phyloP scores from a whole-genome alignment of 352 stramenopile genomes.

The Phytophthora pini region DNA sequence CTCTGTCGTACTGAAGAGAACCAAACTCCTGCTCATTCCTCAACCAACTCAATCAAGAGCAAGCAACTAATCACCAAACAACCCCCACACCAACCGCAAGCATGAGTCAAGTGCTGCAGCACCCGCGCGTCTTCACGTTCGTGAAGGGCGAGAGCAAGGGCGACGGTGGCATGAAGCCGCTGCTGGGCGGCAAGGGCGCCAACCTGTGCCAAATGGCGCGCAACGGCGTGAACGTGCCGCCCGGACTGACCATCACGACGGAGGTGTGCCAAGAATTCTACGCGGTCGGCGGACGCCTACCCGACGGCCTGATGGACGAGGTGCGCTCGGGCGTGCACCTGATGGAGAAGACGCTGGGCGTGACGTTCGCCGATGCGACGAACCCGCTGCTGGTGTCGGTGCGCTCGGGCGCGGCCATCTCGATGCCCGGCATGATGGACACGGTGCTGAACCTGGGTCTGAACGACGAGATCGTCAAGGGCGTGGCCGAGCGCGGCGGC shows the following conservation, averaged over 20 bases:
- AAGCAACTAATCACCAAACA: not conserved
- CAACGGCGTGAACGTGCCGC: constrained; percentile 36
- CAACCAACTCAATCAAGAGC: constrained; percentile 14
- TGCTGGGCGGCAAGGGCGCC: constrained; percentile 38
- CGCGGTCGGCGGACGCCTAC: constrained; percentile 31
- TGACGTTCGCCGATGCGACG: constrained; percentile 31
- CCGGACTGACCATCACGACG: constrained; percentile 36
- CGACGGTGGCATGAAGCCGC: constrained; percentile 35
- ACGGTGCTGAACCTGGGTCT: too few relatives aligned
- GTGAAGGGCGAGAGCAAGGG: constrained; percentile 38
- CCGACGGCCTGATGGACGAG: constrained; percentile 33
- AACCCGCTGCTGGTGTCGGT: constrained; percentile 33
- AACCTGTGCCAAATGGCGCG: constrained; percentile 39
- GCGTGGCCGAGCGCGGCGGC: too few relatives aligned
- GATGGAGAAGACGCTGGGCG: constrained; percentile 33
- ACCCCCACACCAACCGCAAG: not conserved
- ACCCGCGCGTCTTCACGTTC: constrained; percentile 26
- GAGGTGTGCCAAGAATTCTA: constrained; percentile 44
- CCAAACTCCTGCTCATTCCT: constrained; percentile 9
- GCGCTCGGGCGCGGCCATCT: constrained; percentile 18
- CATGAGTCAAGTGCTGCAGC: constrained; percentile 17
- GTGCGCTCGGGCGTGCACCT: constrained; percentile 23
- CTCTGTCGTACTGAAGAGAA: too few relatives aligned
- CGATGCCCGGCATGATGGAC: too few relatives aligned
- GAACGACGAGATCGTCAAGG: too few relatives aligned